Evolutionary conservation across 2,329 filamentous ascomycete species (phyloP).

Genomic region (Proliferodiscus dingleyae): DNA sequence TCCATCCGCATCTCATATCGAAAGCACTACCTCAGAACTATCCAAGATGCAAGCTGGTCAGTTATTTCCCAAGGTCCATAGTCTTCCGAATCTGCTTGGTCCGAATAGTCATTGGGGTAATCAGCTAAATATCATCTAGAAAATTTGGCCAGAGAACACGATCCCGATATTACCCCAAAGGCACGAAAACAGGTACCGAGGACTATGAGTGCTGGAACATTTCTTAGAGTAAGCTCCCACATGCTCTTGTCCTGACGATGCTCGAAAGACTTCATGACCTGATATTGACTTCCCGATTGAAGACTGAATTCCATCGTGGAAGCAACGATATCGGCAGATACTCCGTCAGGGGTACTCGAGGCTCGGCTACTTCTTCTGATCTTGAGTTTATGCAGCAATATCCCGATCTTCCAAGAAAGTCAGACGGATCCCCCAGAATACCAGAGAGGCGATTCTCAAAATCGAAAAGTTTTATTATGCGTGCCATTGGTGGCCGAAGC

Average conservation of each 20-base stretch:
- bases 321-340: constrained; percentile 14
- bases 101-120: not conserved
- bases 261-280: not conserved
- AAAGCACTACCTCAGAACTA: constrained; percentile 8
- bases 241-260: not conserved
- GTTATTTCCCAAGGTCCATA: not conserved
- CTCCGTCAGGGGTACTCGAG: constrained; percentile 15
- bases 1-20: not conserved
- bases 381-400: not conserved
- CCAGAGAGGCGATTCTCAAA: constrained; percentile 24
- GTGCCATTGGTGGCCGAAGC: constrained; percentile 21
- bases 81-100: not conserved
- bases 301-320: constrained; percentile 19
- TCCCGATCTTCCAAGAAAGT: not conserved
- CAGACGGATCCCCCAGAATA: constrained; percentile 12
- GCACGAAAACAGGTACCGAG: constrained; percentile 16
- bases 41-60: constrained; percentile 8
- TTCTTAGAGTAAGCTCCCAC: constrained; percentile 17
- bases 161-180: constrained; percentile 27
- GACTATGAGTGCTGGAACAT: constrained; percentile 23
- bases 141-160: constrained; percentile 8
- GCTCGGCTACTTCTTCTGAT: constrained; percentile 7
- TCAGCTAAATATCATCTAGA: constrained; percentile 4
- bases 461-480: constrained; percentile 30
- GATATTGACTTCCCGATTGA: not conserved